Conservation (phyloP, 2,329 filamentous ascomycete genomes). For the Stylonectria norvegica region DNA sequence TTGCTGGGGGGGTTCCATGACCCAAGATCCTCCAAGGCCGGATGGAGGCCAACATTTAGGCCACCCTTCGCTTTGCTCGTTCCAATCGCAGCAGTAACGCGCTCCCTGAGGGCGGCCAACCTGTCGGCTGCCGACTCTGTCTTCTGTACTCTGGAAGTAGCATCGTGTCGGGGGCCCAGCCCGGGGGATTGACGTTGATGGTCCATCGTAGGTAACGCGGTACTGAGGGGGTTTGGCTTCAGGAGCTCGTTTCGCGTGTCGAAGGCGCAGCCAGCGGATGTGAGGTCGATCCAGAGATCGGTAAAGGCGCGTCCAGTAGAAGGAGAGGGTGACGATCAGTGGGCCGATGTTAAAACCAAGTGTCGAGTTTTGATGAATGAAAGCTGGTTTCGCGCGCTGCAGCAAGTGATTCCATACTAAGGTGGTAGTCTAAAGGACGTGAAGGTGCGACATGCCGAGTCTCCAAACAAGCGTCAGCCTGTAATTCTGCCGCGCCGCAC, state of each 20-base stretch:
- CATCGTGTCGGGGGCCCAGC: conserved; percentile 56
- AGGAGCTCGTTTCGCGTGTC: not conserved
- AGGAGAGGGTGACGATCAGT: not conserved
- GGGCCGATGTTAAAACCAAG: not conserved
- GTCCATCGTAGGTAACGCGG: too few species aligned
- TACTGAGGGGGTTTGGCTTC: conserved; percentile 10
- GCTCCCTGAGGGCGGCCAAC: conserved; percentile 73
- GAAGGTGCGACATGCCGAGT: too few species aligned
- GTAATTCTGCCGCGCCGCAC: conserved; percentile 43
- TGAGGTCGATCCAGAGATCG: too few species aligned
- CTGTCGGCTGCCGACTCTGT: conserved; percentile 58
- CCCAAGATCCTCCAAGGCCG: conserved; percentile 62
- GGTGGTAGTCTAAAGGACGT: too few species aligned
- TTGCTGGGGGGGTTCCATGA: conserved; percentile 44
- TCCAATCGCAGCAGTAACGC: conserved; percentile 72
- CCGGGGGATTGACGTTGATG: conserved; percentile 48
- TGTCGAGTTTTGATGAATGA: not conserved
- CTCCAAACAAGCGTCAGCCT: conserved; percentile 10
- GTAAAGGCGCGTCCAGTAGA: too few species aligned
- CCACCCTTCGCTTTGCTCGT: conserved; percentile 60
- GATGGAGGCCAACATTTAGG: conserved; percentile 72
- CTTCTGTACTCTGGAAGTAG: conserved; percentile 52
- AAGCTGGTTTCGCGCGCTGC: too few species aligned
- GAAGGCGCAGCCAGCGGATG: too few species aligned
- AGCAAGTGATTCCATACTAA: conserved; percentile 1